A percentile compares a stretch with the other conserved stretches of the same genome.
Conservation (phyloP, 257 asterid genomes). For the Gardenia jasminoides region DNA sequence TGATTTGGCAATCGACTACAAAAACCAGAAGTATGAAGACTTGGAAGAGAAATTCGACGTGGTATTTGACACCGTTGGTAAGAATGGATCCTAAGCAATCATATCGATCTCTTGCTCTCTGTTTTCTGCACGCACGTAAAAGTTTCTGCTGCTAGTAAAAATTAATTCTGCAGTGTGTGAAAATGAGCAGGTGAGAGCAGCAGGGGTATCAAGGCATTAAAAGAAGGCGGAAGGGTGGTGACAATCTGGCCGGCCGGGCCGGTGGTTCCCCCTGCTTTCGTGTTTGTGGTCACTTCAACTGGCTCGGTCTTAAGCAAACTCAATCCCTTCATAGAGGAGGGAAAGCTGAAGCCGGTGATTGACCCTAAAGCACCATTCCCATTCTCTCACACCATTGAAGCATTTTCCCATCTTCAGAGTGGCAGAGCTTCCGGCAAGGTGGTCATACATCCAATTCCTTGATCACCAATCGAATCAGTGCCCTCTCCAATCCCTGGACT, state of each 20-base stretch:
- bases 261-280: slow-evolving; percentile 60
- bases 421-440: slow-evolving; percentile 74
- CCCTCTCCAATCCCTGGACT: background rate
- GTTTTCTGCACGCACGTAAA: background rate
- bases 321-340: slow-evolving; percentile 65
- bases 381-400: slow-evolving; percentile 65
- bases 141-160: too few species aligned
- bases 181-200: slow-evolving; percentile 57
- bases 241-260: slow-evolving; percentile 44
- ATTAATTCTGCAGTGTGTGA: background rate
- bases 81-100: slow-evolving; percentile 7
- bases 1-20: slow-evolving; percentile 80
- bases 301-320: slow-evolving; percentile 61
- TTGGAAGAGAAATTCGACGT: slow-evolving; percentile 67
- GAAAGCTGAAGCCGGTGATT: slow-evolving; percentile 58
- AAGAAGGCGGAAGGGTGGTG: slow-evolving; percentile 76
- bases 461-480: background rate
- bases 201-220: slow-evolving; percentile 64
- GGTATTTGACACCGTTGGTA: slow-evolving; percentile 79
- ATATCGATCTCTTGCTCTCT: background rate
- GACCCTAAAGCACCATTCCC: slow-evolving; percentile 78
- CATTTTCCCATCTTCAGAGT: slow-evolving; percentile 63
- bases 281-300: slow-evolving; percentile 64
- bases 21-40: slow-evolving; percentile 66
- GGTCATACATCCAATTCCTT: slow-evolving; percentile 71